These are phyloP conservation scores for Phialophora expanda DNA, from an alignment of 2,329 filamentous ascomycete genomes.

Conservation along the genomic window DNA sequence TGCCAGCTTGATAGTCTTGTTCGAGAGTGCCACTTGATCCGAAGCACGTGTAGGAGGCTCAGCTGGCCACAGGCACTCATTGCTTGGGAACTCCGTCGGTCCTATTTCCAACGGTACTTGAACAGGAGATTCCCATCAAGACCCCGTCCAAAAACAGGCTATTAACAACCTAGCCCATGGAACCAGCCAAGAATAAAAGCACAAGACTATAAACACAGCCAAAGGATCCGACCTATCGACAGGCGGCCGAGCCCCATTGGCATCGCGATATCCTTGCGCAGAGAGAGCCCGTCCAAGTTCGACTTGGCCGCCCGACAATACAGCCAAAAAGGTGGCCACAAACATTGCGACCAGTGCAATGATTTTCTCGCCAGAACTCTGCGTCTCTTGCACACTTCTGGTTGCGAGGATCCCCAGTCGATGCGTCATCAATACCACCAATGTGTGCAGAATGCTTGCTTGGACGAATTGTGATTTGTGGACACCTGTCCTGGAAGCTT, in stretches of 20 bases:
- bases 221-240: background rate
- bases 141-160: background rate
- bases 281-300: background rate
- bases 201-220: background rate
- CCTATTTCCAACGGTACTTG: background rate
- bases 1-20: background rate
- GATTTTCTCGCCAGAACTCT: background rate
- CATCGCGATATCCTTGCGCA: background rate
- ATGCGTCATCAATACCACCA: background rate
- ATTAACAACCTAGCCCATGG: background rate
- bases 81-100: background rate
- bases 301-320: background rate
- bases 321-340: background rate
- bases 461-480: background rate
- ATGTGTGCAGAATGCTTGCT: background rate
- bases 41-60: too few species aligned
- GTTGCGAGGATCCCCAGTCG: background rate
- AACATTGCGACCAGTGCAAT: background rate
- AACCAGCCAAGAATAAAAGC: background rate
- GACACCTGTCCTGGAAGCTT: background rate
- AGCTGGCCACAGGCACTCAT: background rate
- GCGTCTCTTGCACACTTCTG: background rate
- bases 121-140: background rate
- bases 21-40: too few species aligned
- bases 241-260: background rate